Evolutionary conservation across 495 filamentous ascomycete genomes (phyloP), one percentile per base, ranked within the genome.

Genomic region (Articulospora tetracladia): DNA sequence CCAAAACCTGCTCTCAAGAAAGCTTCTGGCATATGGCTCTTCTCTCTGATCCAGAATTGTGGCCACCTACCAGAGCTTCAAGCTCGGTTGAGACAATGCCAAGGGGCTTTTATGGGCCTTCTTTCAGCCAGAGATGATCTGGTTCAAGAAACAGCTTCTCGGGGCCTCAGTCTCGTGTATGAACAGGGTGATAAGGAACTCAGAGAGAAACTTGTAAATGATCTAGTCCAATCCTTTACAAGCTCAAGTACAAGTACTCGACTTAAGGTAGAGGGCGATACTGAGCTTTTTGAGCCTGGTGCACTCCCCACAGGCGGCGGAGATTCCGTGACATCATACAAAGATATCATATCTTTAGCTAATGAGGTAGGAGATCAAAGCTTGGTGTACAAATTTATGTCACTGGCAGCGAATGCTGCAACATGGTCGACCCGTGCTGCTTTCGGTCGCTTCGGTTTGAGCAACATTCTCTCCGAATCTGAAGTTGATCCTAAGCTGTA

Each of bases 341-440:
- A 91, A 68, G 89, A 97, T 66, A 97, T 98, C 53, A 89, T 98
- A 78, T 93, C 80, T 62, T 79, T 98, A 30, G 93, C 94, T 19
- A 84, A 91, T 54, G 94, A 98, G 76, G 90, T 96, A 17, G 94
- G 94, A 22, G 93, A 98, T 68, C 90, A 92, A 26, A 94, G 90
- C 59, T 79, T 98, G 2, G 91, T 97, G 8, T 98, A 98, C 73
- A 88, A 92, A 57, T 97, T 98, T 71, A 98, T 98, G 94, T 91
- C 91, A 0, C 75, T 98, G 59, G 94, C 94, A 1, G 88, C 91
- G 1, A 94, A 96, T 63, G 95, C 96, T 57, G 91, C 93, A 0
- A 90, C 96, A 30, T 98, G 94, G 94, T 92, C 92, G 2, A 95
- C 90, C 22, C 85, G 94, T 23, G 93, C 94, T 1, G 93, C 94